Conservation (phyloP, 75 land plant species). For the Sequoia sempervirens region DNA sequence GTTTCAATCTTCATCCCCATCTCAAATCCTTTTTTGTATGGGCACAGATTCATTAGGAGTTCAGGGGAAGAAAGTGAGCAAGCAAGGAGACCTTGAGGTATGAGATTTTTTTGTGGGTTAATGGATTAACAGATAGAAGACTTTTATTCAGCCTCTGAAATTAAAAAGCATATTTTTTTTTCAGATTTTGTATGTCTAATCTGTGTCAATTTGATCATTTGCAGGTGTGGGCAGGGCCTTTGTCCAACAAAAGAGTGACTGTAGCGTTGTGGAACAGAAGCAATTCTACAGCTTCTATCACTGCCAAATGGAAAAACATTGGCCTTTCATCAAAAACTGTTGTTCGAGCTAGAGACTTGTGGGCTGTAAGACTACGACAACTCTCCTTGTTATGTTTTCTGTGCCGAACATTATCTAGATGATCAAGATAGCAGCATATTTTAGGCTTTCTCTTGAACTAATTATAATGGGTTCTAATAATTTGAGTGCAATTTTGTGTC, state of each 20-base stretch:
- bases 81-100: slow-evolving; percentile 46
- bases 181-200: background rate
- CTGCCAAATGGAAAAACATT: slow-evolving; percentile 57
- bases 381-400: background rate
- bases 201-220: background rate
- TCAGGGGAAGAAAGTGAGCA: slow-evolving; percentile 73
- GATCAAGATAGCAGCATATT: background rate
- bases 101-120: background rate
- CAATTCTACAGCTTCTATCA: slow-evolving; percentile 29
- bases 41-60: slow-evolving; percentile 55
- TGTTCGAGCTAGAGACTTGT: slow-evolving; percentile 58
- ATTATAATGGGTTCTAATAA: background rate
- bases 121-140: background rate
- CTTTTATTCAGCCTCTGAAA: background rate
- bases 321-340: slow-evolving; percentile 35
- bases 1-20: background rate
- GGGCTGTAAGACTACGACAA: slow-evolving; percentile 54
- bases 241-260: slow-evolving; percentile 32
- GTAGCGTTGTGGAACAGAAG: slow-evolving; percentile 67
- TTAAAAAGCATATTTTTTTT: background rate
- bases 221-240: slow-evolving; percentile 87
- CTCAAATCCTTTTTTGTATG: background rate
- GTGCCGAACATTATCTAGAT: background rate
- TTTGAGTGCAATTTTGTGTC: background rate
- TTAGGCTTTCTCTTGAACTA: background rate